These are phyloP conservation scores for Juglanconis sp. DNA, from an alignment of 2,329 filamentous ascomycete genomes.

Conservation along the genomic window DNA sequence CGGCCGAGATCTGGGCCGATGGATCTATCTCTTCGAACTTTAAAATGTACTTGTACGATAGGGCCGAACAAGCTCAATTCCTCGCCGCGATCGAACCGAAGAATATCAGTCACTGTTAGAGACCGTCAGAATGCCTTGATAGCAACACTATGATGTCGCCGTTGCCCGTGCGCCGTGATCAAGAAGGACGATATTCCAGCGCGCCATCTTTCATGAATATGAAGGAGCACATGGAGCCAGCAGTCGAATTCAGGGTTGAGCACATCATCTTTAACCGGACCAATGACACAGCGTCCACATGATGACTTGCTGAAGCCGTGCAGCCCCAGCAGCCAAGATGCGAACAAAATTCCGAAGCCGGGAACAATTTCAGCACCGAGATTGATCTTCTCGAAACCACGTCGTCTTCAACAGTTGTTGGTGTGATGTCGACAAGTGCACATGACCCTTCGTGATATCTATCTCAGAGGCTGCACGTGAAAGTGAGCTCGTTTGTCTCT, in stretches of 20 bases:
- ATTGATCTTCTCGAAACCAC: background rate
- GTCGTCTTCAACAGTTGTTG: background rate
- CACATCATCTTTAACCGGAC: slow-evolving; percentile 7
- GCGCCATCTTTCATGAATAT: background rate
- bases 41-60: background rate
- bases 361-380: background rate
- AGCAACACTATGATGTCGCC: too few relatives aligned
- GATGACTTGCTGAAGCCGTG: slow-evolving; percentile 11
- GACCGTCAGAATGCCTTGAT: too few relatives aligned
- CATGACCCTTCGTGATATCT: too few relatives aligned
- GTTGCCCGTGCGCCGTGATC: too few relatives aligned
- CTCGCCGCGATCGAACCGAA: background rate
- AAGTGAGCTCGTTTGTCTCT: too few relatives aligned
- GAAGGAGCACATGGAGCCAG: background rate
- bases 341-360: slow-evolving; percentile 7
- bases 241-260: background rate
- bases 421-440: background rate
- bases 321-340: slow-evolving; percentile 2
- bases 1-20: slow-evolving; percentile 20
- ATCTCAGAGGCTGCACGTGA: too few relatives aligned
- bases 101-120: background rate
- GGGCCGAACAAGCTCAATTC: background rate
- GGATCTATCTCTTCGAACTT: slow-evolving; percentile 8
- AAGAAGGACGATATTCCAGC: background rate
- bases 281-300: slow-evolving; percentile 8